Evolutionary conservation across 176 grass and related monocot genomes (phyloP), one percentile per base, ranked within the genome.

Genomic region (Raddia distichophylla): DNA sequence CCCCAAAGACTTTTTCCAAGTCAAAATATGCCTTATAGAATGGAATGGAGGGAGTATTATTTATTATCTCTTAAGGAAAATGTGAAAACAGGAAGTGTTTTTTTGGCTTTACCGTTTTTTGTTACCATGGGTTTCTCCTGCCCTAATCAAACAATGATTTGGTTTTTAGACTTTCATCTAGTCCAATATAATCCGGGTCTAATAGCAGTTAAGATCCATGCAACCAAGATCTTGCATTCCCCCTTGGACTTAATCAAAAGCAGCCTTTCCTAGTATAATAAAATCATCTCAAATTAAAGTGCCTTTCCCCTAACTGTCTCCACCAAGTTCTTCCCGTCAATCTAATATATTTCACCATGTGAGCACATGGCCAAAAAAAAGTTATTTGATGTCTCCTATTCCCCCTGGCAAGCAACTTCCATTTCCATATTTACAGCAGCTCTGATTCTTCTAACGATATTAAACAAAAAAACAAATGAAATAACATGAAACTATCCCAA

Each of bases 131-230:
- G 4, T 67, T 50, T 32, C 63, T 43, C 27, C n/a, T 80, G 50
- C 48, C 42, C 17, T 67, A 60, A 52, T 47, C 18, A 65, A 80
- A 58, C 22, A 80, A 65, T 9, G 16, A 50, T 59, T 43, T 40
- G 4, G 13, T 42, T 73, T 34, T 37, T 10, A 40, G 44, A 10
- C 20, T 45, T 16, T 20, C 10, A 49, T 71, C 27, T 37, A 63
- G 58, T 64, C 63, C 8, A 35, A 53, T 15, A 51, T 19, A 58
- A 84, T 45, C 52, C 59, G 54, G 27, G 34, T 64, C 7, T n/a
- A 15, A 80, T 48, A 64, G 64, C 64, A 65, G 20, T 56, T 17
- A 50, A 40, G 49, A 86, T 37, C 15, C 42, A 67, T 73, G 64
- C 18, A 82, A 43, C 14, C 51, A 4, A 62, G 17, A 17, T 16